phyloP scores from a whole-genome alignment of 1,284 basidiomycete genomes.

The Puccinia coronata region DNA sequence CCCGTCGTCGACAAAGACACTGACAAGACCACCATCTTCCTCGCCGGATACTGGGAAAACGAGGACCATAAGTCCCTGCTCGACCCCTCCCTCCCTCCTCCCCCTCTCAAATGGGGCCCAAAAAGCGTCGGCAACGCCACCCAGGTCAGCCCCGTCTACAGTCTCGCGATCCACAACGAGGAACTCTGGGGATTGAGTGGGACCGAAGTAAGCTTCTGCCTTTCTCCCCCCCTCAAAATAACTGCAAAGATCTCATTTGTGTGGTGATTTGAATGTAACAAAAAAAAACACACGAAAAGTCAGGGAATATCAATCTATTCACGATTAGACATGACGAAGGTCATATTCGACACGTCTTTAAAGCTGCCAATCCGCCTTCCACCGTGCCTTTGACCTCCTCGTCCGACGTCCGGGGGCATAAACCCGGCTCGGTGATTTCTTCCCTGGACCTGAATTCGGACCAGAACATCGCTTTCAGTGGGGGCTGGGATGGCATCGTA shows the following conservation, averaged over 20 bases:
- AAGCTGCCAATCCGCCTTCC: conserved; percentile 61
- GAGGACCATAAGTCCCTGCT: conserved; percentile 58
- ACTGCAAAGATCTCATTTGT: background rate
- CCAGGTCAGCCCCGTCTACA: conserved; percentile 73
- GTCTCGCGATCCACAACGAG: conserved; percentile 82
- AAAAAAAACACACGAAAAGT: conserved; percentile 63
- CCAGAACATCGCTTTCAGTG: conserved; percentile 82
- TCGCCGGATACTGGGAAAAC: conserved; percentile 79
- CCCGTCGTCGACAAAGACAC: conserved; percentile 82
- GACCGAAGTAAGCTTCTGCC: conserved; percentile 68
- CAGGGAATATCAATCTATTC: conserved; percentile 83
- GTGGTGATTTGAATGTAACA: conserved; percentile 49
- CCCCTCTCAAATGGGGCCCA: conserved; percentile 39
- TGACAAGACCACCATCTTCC: conserved; percentile 82
- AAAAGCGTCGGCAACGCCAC: conserved; percentile 61
- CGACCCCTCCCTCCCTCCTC: conserved; percentile 16
- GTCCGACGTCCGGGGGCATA: conserved; percentile 51
- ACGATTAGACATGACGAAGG: conserved; percentile 91
- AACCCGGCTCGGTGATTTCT: conserved; percentile 78
- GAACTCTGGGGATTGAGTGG: conserved; percentile 86
- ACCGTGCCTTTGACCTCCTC: conserved; percentile 45
- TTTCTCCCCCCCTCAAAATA: background rate
- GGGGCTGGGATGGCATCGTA: conserved; percentile 90
- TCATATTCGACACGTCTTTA: conserved; percentile 71
- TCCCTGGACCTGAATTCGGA: conserved; percentile 75